Conservation (phyloP, 1,284 basidiomycete species). For the Erythrobasidium hasegawianum region DNA sequence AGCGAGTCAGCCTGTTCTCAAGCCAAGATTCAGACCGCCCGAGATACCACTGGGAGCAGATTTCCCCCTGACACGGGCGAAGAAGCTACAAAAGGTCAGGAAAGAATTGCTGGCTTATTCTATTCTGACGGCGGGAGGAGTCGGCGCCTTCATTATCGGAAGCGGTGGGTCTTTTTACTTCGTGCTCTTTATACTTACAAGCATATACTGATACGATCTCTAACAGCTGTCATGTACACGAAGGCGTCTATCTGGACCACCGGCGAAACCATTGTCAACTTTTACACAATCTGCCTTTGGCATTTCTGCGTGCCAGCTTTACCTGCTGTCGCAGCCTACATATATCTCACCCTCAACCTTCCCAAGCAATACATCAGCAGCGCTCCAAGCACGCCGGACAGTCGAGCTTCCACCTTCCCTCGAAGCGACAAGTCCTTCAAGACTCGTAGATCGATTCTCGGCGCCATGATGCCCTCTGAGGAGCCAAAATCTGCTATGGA, state of each 20-base stretch:
- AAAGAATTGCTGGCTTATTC: conserved; percentile 23
- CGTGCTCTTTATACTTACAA: too few species aligned
- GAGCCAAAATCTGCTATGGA: neutral
- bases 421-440: conserved; percentile 1
- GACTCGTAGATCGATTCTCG: neutral
- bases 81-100: conserved; percentile 6
- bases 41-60: conserved; percentile 9
- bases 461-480: neutral
- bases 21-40: conserved; percentile 7
- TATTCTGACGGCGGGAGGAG: conserved; percentile 6
- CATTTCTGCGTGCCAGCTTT: conserved; percentile 14
- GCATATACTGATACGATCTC: neutral
- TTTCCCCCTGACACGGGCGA: conserved; percentile 9
- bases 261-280: neutral
- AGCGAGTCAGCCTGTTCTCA: neutral
- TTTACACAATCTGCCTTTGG: conserved; percentile 19
- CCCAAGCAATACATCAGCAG: neutral
- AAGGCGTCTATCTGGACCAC: conserved; percentile 3
- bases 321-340: neutral
- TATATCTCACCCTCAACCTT: conserved; percentile 1
- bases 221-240: conserved; percentile 11
- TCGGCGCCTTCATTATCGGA: conserved; percentile 19
- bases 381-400: neutral
- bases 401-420: neutral
- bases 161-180: neutral